phyloP scores from a whole-genome alignment of 306 rosid genomes.

The Rosa persica region DNA sequence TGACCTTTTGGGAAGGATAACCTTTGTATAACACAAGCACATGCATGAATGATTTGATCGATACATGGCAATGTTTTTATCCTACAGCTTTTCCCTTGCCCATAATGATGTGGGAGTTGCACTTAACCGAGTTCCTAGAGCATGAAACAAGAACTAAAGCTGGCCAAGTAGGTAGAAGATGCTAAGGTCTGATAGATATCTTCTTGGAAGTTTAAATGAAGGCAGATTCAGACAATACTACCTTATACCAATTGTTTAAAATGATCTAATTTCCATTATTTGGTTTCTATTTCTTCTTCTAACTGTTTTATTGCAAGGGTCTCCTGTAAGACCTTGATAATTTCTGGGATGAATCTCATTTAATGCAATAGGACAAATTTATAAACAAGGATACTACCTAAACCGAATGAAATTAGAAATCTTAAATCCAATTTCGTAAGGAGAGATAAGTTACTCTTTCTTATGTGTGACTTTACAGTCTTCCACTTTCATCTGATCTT shows the following conservation, averaged over 20 bases:
- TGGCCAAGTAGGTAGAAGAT: conserved; percentile 4
- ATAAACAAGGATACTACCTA: background rate
- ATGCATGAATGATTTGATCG: background rate
- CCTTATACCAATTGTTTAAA: background rate
- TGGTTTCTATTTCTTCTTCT: background rate
- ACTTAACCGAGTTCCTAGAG: background rate
- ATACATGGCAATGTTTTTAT: background rate
- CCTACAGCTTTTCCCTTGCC: background rate
- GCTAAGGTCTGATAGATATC: background rate
- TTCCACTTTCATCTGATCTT: background rate
- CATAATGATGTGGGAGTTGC: background rate
- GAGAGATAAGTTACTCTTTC: background rate
- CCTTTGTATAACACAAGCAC: background rate
- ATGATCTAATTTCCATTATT: background rate
- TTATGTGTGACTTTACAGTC: background rate
- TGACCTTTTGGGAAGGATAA: background rate
- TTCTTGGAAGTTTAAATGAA: conserved; percentile 7
- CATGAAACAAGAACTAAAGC: background rate
- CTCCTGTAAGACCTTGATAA: background rate
- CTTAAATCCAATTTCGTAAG: background rate
- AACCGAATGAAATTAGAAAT: background rate
- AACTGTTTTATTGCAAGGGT: background rate
- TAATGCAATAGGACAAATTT: background rate
- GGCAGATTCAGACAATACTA: background rate
- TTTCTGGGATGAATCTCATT: background rate